These are phyloP conservation scores for Stenocarpella maydis DNA, from an alignment of 2,329 filamentous ascomycete species.

Conservation along the genomic window DNA sequence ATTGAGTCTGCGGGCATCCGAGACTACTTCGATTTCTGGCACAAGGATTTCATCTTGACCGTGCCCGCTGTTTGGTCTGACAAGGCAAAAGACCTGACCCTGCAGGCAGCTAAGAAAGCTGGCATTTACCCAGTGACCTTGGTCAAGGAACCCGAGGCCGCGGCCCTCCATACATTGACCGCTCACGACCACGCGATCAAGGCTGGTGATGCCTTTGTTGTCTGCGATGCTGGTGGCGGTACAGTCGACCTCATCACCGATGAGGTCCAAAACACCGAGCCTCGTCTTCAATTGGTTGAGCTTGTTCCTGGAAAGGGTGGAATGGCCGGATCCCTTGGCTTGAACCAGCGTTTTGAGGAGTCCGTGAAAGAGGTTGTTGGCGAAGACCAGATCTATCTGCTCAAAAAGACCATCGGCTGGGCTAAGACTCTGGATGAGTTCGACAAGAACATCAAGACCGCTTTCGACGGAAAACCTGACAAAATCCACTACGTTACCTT, in stretches of 20 bases:
- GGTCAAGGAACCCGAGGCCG: conserved; percentile 31
- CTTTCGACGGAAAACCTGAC: background rate
- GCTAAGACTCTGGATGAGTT: conserved; percentile 1
- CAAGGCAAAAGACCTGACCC: conserved; percentile 37
- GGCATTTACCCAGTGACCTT: background rate
- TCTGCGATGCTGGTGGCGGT: conserved; percentile 22
- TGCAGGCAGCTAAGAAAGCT: conserved; percentile 33
- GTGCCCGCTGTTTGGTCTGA: conserved; percentile 40
- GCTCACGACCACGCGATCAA: background rate
- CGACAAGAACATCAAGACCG: conserved; percentile 26
- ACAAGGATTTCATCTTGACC: conserved; percentile 36
- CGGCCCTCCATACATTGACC: background rate
- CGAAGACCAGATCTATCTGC: conserved; percentile 13
- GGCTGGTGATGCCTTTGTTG: background rate
- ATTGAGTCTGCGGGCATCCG: background rate
- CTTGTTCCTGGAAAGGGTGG: conserved; percentile 11
- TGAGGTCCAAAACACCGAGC: background rate
- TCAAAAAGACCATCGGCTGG: conserved; percentile 17
- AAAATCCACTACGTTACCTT: conserved; percentile 1
- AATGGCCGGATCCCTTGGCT: background rate
- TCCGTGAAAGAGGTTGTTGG: background rate
- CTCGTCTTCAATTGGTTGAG: conserved; percentile 8
- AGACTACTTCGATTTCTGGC: background rate
- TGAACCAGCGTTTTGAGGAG: conserved; percentile 26
- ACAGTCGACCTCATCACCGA: conserved; percentile 27